These are phyloP conservation scores for Trichosporon ovoides DNA, from an alignment of 1,284 basidiomycete species.

Conservation along the genomic window DNA sequence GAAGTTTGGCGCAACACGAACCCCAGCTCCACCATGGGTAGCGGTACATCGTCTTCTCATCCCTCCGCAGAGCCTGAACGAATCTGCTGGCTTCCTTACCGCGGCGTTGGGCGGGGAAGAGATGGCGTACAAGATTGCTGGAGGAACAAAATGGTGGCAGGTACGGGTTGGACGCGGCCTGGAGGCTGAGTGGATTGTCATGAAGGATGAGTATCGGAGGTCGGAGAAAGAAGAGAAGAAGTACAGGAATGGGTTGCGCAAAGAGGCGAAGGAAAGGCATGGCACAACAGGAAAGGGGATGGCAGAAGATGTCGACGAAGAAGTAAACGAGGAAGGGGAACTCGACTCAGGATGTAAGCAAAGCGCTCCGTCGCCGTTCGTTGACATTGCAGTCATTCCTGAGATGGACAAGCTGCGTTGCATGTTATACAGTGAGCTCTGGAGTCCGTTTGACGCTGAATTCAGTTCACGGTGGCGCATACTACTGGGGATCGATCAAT, in stretches of 20 bases:
- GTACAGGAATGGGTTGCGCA: slow-evolving; percentile 2
- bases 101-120: slow-evolving; percentile 78
- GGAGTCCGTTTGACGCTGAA: slow-evolving; percentile 10
- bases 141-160: slow-evolving; percentile 96
- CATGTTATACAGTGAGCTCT: slow-evolving; percentile 60
- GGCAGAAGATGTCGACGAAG: background rate
- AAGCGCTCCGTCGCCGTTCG: too few relatives aligned
- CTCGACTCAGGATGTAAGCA: slow-evolving; percentile 14
- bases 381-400: slow-evolving; percentile 46
- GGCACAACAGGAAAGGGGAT: background rate
- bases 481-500: slow-evolving; percentile 55
- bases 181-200: slow-evolving; percentile 84
- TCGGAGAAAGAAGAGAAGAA: slow-evolving; percentile 9
- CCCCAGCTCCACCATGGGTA: slow-evolving; percentile 83
- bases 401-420: slow-evolving; percentile 82
- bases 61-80: slow-evolving; percentile 59
- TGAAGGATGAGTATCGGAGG: slow-evolving; percentile 51
- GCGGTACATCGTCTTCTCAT: slow-evolving; percentile 70
- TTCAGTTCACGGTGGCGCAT: slow-evolving; percentile 59
- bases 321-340: slow-evolving; percentile 14
- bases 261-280: background rate
- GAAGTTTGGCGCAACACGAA: slow-evolving; percentile 74
- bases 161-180: slow-evolving; percentile 72
- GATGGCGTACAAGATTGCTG: slow-evolving; percentile 65
- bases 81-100: slow-evolving; percentile 71